Conservation (phyloP, 148 eudicot genomes). For the Nepenthes gracilis region DNA sequence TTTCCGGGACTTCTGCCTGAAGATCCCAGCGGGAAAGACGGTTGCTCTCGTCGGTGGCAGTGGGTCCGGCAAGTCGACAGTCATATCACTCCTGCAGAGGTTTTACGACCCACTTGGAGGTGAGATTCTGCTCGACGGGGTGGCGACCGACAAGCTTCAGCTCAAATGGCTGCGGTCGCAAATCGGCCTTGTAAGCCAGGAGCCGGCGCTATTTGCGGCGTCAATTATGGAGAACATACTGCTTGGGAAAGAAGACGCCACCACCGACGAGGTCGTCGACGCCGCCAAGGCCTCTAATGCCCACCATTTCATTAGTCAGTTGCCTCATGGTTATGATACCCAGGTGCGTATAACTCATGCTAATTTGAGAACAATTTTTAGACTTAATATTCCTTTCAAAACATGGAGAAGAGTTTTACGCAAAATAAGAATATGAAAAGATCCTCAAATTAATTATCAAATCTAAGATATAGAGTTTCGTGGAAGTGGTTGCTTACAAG, state of each 20-base stretch:
- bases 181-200: conserved; percentile 35
- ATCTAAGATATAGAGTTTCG: too few relatives aligned
- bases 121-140: conserved; percentile 24
- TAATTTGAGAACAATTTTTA: not conserved
- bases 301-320: conserved; percentile 23
- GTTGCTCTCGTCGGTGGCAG: conserved; percentile 34
- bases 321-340: conserved; percentile 30
- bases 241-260: conserved; percentile 33
- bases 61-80: conserved; percentile 35
- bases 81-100: conserved; percentile 22
- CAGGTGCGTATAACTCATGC: conserved; percentile 15
- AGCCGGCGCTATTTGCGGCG: conserved; percentile 28
- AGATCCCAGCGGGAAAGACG: conserved; percentile 18
- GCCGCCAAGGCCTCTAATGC: conserved; percentile 36
- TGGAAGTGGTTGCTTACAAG: too few relatives aligned
- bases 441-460: too few relatives aligned
- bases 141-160: conserved; percentile 18
- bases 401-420: too few relatives aligned
- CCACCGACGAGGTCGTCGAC: conserved; percentile 17
- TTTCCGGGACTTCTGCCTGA: conserved; percentile 16
- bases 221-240: conserved; percentile 27
- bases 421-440: too few relatives aligned
- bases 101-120: conserved; percentile 30
- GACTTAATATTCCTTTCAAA: too few relatives aligned
- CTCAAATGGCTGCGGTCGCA: conserved; percentile 34